Evolutionary conservation across 768 basidiomycete species (phyloP).

Genomic region (Leccinum olivaceopallidum): DNA sequence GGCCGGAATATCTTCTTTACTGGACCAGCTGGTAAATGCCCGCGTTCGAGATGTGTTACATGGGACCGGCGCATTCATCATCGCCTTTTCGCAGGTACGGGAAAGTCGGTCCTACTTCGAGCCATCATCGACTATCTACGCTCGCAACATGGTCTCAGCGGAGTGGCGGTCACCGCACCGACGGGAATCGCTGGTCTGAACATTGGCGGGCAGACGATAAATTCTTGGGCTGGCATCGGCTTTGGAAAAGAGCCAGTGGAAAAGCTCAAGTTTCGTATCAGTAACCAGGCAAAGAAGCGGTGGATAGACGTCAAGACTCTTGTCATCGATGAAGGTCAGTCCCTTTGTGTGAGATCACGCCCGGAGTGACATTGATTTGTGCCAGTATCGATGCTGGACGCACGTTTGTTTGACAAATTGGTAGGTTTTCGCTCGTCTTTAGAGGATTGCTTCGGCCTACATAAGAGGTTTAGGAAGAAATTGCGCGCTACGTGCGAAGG

Average conservation of each 20-base stretch:
- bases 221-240: conserved; percentile 67
- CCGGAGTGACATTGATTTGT: background rate
- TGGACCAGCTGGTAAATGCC: conserved; percentile 59
- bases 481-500: conserved; percentile 46
- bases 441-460: conserved; percentile 17
- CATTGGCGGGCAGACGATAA: conserved; percentile 68
- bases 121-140: conserved; percentile 51
- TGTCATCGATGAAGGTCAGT: conserved; percentile 70
- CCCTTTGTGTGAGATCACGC: background rate
- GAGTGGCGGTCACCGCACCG: conserved; percentile 63
- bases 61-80: background rate
- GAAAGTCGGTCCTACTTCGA: conserved; percentile 71
- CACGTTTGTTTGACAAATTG: conserved; percentile 66
- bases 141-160: conserved; percentile 24
- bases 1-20: conserved; percentile 73
- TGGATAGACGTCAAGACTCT: conserved; percentile 58
- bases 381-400: conserved; percentile 78
- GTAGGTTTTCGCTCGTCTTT: conserved; percentile 42
- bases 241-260: conserved; percentile 52
- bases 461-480: conserved; percentile 27
- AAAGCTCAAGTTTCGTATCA: conserved; percentile 40
- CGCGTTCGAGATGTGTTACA: background rate
- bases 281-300: conserved; percentile 29
- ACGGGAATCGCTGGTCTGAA: conserved; percentile 69
- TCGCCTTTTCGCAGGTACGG: conserved; percentile 46